phyloP scores from a whole-genome alignment of 2,329 filamentous ascomycete species.

The Fusarium sp. region DNA sequence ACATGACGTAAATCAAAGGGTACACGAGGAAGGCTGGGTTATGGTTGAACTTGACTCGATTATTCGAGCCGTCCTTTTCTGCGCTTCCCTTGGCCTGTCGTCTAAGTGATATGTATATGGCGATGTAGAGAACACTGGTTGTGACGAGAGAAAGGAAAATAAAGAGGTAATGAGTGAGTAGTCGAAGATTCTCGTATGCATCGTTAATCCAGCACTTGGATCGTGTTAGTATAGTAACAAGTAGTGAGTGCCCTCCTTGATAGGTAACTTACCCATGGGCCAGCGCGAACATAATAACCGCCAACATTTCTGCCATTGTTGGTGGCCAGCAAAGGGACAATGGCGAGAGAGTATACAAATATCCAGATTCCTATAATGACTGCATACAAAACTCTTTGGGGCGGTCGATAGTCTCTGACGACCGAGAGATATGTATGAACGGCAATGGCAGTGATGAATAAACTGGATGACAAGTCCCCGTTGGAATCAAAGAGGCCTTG shows the following conservation, averaged over 20 bases:
- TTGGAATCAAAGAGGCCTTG: conserved; percentile 77
- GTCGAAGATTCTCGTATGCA: conserved; percentile 63
- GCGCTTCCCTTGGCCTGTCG: conserved; percentile 20
- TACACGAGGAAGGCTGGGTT: conserved; percentile 72
- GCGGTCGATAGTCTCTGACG: conserved; percentile 65
- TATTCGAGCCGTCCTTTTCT: background rate
- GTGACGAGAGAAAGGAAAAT: conserved; percentile 60
- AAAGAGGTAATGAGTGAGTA: conserved; percentile 73
- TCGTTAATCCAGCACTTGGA: conserved; percentile 71
- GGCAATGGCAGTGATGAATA: conserved; percentile 75
- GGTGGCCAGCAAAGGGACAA: conserved; percentile 60
- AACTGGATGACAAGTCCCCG: conserved; percentile 73
- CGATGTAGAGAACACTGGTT: conserved; percentile 52
- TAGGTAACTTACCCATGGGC: conserved; percentile 64
- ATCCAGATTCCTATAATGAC: conserved; percentile 64
- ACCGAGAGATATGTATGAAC: conserved; percentile 74
- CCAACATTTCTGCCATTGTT: conserved; percentile 53
- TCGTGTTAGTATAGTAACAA: background rate
- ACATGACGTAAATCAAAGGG: conserved; percentile 74
- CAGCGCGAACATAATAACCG: conserved; percentile 70
- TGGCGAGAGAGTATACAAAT: conserved; percentile 67
- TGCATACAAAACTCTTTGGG: conserved; percentile 62
- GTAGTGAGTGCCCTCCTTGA: background rate
- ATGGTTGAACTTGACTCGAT: conserved; percentile 38
- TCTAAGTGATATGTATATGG: conserved; percentile 54